A percentile compares a stretch with the other conserved stretches of the same genome.
Conservation (phyloP, 73 alveolate species). For the Paramecium caudatum region DNA sequence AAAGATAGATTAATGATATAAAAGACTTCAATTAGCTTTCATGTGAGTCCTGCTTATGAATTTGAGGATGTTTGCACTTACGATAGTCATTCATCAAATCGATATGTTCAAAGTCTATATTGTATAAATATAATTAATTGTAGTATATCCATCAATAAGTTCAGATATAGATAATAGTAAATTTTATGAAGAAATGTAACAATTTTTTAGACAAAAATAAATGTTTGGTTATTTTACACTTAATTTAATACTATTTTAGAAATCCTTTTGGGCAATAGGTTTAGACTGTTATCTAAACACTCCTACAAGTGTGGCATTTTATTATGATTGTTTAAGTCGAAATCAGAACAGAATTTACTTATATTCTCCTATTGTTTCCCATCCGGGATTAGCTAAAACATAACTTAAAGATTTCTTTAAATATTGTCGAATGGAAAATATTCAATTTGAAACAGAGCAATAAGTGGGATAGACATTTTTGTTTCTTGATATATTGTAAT, state of each 20-base stretch:
- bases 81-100: conserved; percentile 23
- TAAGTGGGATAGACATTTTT: conserved; percentile 16
- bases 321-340: background rate
- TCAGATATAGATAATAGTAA: background rate
- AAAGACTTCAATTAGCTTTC: conserved; percentile 46
- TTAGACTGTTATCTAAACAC: conserved; percentile 19
- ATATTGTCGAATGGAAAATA: conserved; percentile 29
- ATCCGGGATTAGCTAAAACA: conserved; percentile 41
- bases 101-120: background rate
- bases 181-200: background rate
- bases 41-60: conserved; percentile 11
- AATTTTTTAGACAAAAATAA: background rate
- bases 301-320: background rate
- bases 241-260: background rate
- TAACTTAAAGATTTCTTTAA: background rate
- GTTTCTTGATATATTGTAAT: conserved; percentile 40
- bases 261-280: conserved; percentile 54
- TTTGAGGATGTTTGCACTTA: background rate
- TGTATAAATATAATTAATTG: background rate
- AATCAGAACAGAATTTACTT: background rate
- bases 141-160: conserved; percentile 41
- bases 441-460: conserved; percentile 21
- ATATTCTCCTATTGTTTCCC: conserved; percentile 43
- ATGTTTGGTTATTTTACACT: conserved; percentile 66
- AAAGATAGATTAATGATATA: background rate